These are phyloP conservation scores for Hibiscus tridactylites DNA, from an alignment of 345 rosid genomes.

Conservation along the genomic window DNA sequence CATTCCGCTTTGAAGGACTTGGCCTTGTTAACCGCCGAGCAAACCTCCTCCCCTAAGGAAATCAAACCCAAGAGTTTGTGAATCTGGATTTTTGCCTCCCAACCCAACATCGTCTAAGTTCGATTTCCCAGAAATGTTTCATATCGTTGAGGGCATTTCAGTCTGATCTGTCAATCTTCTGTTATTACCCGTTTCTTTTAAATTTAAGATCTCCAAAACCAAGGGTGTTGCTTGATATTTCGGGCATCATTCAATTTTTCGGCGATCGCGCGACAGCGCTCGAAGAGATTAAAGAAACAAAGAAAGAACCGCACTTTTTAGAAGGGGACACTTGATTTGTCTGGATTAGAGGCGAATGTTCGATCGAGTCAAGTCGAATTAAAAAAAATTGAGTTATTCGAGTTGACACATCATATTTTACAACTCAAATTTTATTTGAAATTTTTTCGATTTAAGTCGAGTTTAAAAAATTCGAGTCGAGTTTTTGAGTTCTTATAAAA, in stretches of 20 bases:
- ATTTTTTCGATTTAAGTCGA: no score
- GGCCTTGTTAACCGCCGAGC: slow-evolving; percentile 38
- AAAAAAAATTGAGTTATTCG: no score
- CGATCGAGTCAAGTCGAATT: no score
- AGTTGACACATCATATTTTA: no score
- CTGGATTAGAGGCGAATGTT: no score
- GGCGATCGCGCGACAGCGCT: neutral
- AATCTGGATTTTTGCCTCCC: slow-evolving; percentile 22
- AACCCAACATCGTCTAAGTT: neutral
- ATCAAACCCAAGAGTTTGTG: slow-evolving; percentile 37
- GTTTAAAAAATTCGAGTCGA: no score
- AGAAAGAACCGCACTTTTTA: neutral
- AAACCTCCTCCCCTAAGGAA: slow-evolving; percentile 40
- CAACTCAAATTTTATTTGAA: no score
- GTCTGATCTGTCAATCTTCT: neutral
- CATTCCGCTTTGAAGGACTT: slow-evolving; percentile 49
- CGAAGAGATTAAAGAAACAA: neutral
- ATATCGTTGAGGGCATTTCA: neutral
- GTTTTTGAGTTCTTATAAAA: no score
- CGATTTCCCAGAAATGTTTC: neutral
- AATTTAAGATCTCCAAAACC: neutral
- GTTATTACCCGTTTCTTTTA: neutral
- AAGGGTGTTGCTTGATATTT: neutral
- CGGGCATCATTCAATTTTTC: neutral
- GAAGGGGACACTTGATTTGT: neutral